Evolutionary conservation across 2,329 filamentous ascomycete species (phyloP).

Genomic region (Diaporthe caulivora): DNA sequence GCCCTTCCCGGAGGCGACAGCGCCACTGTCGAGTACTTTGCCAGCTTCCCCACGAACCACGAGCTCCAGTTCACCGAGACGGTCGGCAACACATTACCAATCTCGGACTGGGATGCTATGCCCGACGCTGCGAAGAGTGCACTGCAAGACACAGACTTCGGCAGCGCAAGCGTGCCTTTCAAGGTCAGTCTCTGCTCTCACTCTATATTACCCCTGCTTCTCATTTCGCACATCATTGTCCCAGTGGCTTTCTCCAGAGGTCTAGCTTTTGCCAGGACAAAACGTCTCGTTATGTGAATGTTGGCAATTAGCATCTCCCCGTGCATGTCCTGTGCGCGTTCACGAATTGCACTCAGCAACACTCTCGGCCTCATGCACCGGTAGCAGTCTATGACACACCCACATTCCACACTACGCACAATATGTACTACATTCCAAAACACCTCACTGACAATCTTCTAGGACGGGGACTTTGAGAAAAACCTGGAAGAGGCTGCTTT

Average conservation of each 20-base stretch:
- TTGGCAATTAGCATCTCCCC: neutral
- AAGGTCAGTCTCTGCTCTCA: constrained; percentile 40
- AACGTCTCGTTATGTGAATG: neutral
- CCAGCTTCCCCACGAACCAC: constrained; percentile 50
- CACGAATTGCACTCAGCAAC: too few relatives aligned
- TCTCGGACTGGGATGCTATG: constrained; percentile 57
- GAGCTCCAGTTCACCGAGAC: constrained; percentile 51
- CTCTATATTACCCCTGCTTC: neutral
- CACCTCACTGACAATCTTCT: neutral
- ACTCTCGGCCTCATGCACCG: neutral
- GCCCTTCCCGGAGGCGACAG: constrained; percentile 42
- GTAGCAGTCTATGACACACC: neutral
- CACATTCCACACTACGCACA: neutral
- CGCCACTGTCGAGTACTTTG: constrained; percentile 50
- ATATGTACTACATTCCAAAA: neutral
- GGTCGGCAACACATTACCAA: constrained; percentile 49
- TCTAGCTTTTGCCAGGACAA: neutral
- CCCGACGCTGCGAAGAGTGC: constrained; percentile 48
- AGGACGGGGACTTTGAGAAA: constrained; percentile 16
- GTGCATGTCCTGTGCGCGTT: neutral
- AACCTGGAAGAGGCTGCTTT: constrained; percentile 23
- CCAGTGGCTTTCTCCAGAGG: neutral
- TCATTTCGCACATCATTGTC: too few relatives aligned
- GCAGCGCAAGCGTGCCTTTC: constrained; percentile 55
- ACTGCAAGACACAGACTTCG: constrained; percentile 53